Conservation (phyloP, 2,329 filamentous ascomycete genomes). For the Cercospora citrullina region DNA sequence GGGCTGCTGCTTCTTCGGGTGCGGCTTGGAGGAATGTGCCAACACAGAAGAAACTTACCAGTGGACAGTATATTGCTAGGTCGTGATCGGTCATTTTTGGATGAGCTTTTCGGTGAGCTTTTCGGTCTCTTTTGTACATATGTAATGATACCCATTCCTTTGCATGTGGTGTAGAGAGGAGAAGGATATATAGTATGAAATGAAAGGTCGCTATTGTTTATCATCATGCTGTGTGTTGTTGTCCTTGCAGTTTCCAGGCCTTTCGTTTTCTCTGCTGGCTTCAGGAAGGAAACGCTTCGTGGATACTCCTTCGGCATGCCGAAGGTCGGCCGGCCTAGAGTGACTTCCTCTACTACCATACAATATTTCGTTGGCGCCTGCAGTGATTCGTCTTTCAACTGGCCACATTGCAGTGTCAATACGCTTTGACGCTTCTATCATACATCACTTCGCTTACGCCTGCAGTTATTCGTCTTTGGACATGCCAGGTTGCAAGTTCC, state of each 20-base stretch:
- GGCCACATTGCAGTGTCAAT: neutral
- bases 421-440: neutral
- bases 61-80: slow-evolving; percentile 64
- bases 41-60: slow-evolving; percentile 65
- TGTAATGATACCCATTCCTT: slow-evolving; percentile 23
- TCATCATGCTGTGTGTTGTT: too few relatives aligned
- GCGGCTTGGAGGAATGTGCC: slow-evolving; percentile 67
- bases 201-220: neutral
- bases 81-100: slow-evolving; percentile 15
- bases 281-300: neutral
- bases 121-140: slow-evolving; percentile 16
- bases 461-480: neutral
- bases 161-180: slow-evolving; percentile 2
- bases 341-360: neutral
- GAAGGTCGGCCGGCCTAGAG: neutral
- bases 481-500: neutral
- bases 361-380: neutral
- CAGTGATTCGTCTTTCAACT: neutral
- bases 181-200: neutral
- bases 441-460: neutral
- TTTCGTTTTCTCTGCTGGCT: neutral
- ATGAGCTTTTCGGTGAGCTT: neutral
- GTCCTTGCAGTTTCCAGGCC: too few relatives aligned
- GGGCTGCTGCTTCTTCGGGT: slow-evolving; percentile 32
- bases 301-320: neutral